Conservation (phyloP, 2,329 filamentous ascomycete species). For the Arthrobotrys pseudoclavata region DNA sequence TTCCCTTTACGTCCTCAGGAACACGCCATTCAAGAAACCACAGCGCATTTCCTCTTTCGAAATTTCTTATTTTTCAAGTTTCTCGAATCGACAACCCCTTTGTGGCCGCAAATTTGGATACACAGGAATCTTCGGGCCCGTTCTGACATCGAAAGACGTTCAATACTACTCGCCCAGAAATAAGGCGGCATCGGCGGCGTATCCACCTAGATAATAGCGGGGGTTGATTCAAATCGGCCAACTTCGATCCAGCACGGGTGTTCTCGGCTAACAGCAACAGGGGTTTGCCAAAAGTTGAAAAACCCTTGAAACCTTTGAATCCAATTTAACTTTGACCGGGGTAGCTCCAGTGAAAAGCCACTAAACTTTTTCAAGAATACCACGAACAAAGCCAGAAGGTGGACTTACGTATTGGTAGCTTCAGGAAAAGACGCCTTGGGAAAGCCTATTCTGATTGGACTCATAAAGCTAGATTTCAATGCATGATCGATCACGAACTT, state of each 20-base stretch:
- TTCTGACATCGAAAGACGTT: constrained; percentile 14
- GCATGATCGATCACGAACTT: constrained; percentile 51
- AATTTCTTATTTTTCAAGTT: constrained; percentile 17
- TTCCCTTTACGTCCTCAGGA: background rate
- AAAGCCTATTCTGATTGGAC: constrained; percentile 55
- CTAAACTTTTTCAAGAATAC: constrained; percentile 28
- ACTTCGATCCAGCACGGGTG: constrained; percentile 29
- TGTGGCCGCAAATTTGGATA: background rate
- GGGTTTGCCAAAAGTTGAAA: constrained; percentile 17
- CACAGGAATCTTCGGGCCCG: background rate
- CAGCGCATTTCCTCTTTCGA: background rate
- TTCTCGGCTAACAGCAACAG: constrained; percentile 54
- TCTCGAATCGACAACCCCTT: constrained; percentile 20
- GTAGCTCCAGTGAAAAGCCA: constrained; percentile 20
- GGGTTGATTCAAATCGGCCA: constrained; percentile 34
- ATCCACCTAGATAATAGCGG: constrained; percentile 30
- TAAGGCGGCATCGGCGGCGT: constrained; percentile 49
- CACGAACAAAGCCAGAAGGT: constrained; percentile 27
- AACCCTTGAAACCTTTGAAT: constrained; percentile 34
- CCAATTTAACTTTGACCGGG: constrained; percentile 41
- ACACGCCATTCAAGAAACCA: background rate
- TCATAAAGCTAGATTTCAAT: constrained; percentile 37
- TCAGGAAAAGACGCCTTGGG: constrained; percentile 37
- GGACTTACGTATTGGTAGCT: background rate
- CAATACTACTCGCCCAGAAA: constrained; percentile 5